Evolutionary conservation across 306 rosid genomes (phyloP).

Genomic region (Dalbergia oliveri): DNA sequence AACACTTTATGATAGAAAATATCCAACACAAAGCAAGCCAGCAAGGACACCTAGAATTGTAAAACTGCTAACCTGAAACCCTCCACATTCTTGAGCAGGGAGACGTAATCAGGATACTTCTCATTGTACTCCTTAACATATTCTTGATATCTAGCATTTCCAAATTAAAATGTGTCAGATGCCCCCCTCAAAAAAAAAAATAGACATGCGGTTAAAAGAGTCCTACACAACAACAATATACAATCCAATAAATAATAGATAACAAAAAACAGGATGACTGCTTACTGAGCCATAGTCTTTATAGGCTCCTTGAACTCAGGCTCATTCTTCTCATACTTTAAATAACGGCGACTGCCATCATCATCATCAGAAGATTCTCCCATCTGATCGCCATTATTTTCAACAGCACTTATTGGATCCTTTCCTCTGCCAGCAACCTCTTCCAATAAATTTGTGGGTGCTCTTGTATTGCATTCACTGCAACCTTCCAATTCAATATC

Average conservation of each 20-base stretch:
- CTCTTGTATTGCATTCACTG: too few species aligned
- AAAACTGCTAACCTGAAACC: slow-evolving; percentile 66
- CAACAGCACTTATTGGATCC: slow-evolving; percentile 67
- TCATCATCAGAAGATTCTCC: slow-evolving; percentile 96
- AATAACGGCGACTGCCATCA: slow-evolving; percentile 63
- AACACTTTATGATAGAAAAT: background rate
- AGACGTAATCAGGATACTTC: slow-evolving; percentile 79
- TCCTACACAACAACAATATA: background rate
- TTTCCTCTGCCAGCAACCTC: slow-evolving; percentile 53
- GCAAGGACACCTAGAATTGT: slow-evolving; percentile 5
- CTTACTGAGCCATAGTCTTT: slow-evolving; percentile 82
- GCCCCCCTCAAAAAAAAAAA: slow-evolving; percentile 31
- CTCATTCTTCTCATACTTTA: slow-evolving; percentile 86
- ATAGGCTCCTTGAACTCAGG: slow-evolving; percentile 89
- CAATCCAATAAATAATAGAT: background rate
- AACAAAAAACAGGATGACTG: slow-evolving; percentile 34
- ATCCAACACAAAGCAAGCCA: background rate
- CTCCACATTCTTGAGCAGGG: slow-evolving; percentile 82
- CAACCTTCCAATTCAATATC: too few species aligned
- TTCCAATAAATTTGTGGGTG: background rate
- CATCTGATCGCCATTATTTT: slow-evolving; percentile 74
- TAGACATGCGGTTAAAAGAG: slow-evolving; percentile 10
- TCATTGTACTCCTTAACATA: slow-evolving; percentile 84
- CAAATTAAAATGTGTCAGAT: slow-evolving; percentile 41
- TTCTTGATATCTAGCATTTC: slow-evolving; percentile 74